Conservation (phyloP, 148 eudicot genomes). For the Spergularia marina region DNA sequence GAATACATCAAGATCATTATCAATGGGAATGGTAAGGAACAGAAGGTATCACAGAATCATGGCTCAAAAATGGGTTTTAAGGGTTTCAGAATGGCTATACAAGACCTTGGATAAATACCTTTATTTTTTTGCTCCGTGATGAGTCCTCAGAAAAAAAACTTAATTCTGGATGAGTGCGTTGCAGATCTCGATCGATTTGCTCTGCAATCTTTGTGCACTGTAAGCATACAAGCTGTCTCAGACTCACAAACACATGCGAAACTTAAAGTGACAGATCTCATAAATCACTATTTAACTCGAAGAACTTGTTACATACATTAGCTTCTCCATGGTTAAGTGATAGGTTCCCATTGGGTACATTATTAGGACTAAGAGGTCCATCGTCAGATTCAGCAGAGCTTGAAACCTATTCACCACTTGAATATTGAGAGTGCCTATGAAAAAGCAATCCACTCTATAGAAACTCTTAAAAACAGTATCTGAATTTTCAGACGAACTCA, state of each 20-base stretch:
- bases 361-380: conserved; percentile 45
- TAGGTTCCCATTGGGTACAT: conserved; percentile 55
- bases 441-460: conserved; percentile 7
- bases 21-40: neutral
- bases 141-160: conserved; percentile 53
- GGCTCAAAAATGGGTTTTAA: neutral
- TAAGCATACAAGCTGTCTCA: conserved; percentile 13
- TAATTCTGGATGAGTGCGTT: conserved; percentile 68
- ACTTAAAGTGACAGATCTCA: neutral
- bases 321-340: conserved; percentile 52
- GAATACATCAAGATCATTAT: conserved; percentile 1
- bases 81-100: neutral
- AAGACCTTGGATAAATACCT: conserved; percentile 26
- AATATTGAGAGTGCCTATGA: conserved; percentile 52
- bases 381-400: conserved; percentile 26
- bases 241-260: conserved; percentile 3
- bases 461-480: neutral
- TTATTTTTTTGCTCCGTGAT: conserved; percentile 41
- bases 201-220: conserved; percentile 54
- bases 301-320: conserved; percentile 60
- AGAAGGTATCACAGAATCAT: neutral
- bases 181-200: conserved; percentile 68
- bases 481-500: neutral
- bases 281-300: conserved; percentile 38
- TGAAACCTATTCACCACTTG: conserved; percentile 25